Evolutionary conservation across 129 eudicot genomes (phyloP).

Genomic region (Lonicera japonica): DNA sequence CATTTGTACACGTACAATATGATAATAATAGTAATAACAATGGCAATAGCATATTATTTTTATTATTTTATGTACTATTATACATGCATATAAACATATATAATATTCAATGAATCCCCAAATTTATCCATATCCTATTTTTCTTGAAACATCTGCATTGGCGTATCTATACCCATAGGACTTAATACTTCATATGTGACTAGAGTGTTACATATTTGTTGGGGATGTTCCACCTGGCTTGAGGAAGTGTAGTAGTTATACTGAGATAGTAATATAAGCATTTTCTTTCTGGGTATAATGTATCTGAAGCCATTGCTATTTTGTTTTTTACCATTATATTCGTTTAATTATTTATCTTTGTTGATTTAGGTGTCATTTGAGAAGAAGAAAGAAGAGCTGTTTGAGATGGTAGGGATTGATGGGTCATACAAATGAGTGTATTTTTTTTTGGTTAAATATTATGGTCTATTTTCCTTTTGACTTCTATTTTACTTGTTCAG

Average conservation of each 20-base stretch:
- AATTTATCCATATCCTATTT: too few relatives aligned
- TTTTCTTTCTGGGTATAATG: not conserved
- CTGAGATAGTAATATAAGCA: not conserved
- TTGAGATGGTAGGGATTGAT: conserved; percentile 71
- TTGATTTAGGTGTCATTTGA: conserved; percentile 64
- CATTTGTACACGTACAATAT: too few relatives aligned
- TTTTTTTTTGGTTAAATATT: conserved; percentile 2
- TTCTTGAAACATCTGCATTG: too few relatives aligned
- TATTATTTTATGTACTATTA: too few relatives aligned
- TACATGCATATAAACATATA: too few relatives aligned
- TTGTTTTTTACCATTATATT: not conserved
- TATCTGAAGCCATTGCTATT: not conserved
- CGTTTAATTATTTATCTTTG: conserved; percentile 1
- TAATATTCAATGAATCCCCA: too few relatives aligned
- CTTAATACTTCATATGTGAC: conserved; percentile 1
- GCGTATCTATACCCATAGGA: too few relatives aligned
- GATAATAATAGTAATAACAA: too few relatives aligned
- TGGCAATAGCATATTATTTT: too few relatives aligned
- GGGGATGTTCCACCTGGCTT: not conserved
- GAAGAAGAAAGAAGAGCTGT: conserved; percentile 82
- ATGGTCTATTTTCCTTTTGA: conserved; percentile 15
- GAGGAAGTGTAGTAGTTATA: not conserved
- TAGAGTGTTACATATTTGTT: conserved; percentile 3
- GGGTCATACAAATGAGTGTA: not conserved
- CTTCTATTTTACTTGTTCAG: conserved; percentile 34